Evolutionary conservation across 2,329 filamentous ascomycete genomes (phyloP), one percentile per base, ranked within the genome.

Genomic region (Fusarium oligoseptatum): DNA sequence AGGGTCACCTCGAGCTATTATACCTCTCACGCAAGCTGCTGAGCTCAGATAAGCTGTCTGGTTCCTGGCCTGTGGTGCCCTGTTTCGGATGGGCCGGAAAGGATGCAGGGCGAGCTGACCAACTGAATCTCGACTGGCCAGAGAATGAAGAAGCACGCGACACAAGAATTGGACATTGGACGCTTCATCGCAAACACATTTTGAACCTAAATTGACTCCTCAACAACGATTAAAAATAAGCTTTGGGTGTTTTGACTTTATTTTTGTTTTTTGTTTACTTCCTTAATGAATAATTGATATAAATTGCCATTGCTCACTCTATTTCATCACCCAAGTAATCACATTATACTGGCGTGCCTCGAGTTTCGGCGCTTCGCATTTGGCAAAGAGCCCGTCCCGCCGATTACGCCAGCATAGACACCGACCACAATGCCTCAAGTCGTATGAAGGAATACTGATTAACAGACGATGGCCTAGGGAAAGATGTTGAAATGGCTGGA

Each of bases 71-170:
- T 67, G 48, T 61, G 64, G 73, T 57, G 64, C 62, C 60, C 58
- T 67, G 57, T 69, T 70, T 73, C 76, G 76, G 76, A 67, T 71
- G 60, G 70, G 65, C 76, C 76, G 76, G 76, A 62, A 70, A 56
- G 57, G 39, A 66, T 67, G 75, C 68, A 76, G 70, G 76, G 71
- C 58, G 67, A 68, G 61, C 67, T 68, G 72, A 74, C 65, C 71
- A 76, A 75, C 56, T 68, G 64, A 60, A 64, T 69, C 60, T 72
- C 67, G 74, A 78, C 69, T 74, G 66, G 67, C 57, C 66, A 64
- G 70, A 52, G 67, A 60, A 39, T 32, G 15, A 66, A 22, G 34
- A 60, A 60, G 58, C 70, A 75, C 72, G 58, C 76, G 72, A 78
- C 74, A 78, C 22, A 60, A 43, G 55, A 72, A 43, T 43, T 43